Evolutionary conservation across 2,329 filamentous ascomycete genomes (phyloP), one percentile per base, ranked within the genome.

Genomic region (Phaeoacremonium minimum): DNA sequence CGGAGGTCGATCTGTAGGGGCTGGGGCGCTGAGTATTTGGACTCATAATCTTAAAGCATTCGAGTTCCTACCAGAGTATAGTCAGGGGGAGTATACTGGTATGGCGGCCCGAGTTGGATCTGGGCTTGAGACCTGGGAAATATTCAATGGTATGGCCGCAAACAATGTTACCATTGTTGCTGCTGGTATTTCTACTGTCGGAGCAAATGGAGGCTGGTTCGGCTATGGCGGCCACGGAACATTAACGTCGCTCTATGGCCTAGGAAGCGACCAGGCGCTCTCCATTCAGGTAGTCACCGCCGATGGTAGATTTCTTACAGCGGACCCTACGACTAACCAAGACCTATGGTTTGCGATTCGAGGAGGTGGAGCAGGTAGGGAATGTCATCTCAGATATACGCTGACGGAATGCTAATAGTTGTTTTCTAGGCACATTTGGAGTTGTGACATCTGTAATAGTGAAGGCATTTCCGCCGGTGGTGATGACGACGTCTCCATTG

Each of bases 281-380:
- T 60, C 67, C 17, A 57, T 61, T 37, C 54, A 70, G 30, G 66
- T 71, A 3, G 58, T 77, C 4, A 70, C 67, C 9, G 69, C 64
- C 0, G 52, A 58, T 30, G 74, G 74, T 1, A 39, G 57, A 6
- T 52, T 69, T 16, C 45, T 75, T 1, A 66, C 58, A 5, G 73
- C 71, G 2, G 64, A 63, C 30, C 59, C 54, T 15, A 51, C 58
- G 3, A 49, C 69, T 18, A 70, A 79, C 41, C 44, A 59, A 0
- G 75, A 80, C 37, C 56, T 80, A 6, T 79, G 74, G 54, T 81
- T 73, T 66, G 76, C 75, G 3, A 53, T 77, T 4, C 58, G 64
- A 28, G 73, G 73, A 9, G 73, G 75, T 3, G 73, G 75, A 52
- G 37, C 57, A 37, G 57, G 22, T 26, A n/a, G n/a, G 22, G 9